Evolutionary conservation across 257 asterid genomes (phyloP).

Genomic region (Solanum okadae): DNA sequence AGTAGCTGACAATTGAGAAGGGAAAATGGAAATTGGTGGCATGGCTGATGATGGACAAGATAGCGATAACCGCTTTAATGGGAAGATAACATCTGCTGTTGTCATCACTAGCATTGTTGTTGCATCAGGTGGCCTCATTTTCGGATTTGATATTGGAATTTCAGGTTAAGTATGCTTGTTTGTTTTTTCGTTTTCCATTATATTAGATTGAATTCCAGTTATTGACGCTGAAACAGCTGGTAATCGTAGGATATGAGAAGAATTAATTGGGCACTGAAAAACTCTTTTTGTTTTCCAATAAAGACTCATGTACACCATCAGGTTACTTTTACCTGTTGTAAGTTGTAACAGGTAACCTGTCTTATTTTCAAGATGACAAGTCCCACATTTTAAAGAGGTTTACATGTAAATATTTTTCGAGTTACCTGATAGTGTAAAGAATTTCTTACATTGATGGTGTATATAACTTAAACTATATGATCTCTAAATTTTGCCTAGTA

Average conservation of each 20-base stretch:
- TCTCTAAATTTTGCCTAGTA: neutral
- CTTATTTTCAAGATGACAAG: too few species aligned
- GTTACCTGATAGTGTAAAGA: too few species aligned
- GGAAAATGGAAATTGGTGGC: neutral
- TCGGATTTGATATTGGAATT: neutral
- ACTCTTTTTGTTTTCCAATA: too few species aligned
- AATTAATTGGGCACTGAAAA: too few species aligned
- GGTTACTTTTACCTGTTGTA: too few species aligned
- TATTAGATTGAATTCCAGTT: neutral
- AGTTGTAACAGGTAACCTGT: neutral
- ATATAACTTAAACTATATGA: neutral
- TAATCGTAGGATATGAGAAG: neutral
- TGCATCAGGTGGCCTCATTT: conserved; percentile 1
- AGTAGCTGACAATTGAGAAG: neutral
- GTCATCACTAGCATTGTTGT: neutral
- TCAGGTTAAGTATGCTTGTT: neutral
- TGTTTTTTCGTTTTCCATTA: neutral
- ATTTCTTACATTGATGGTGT: too few species aligned
- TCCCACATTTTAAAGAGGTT: neutral
- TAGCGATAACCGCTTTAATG: neutral
- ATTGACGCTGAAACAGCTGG: neutral
- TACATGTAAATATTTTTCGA: neutral
- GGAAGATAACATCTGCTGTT: neutral
- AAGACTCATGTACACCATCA: neutral
- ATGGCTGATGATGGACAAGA: neutral